Base-by-base conservation (phyloP, 1,284 basidiomycete species). In the Sporisorium sorghi region DNA sequence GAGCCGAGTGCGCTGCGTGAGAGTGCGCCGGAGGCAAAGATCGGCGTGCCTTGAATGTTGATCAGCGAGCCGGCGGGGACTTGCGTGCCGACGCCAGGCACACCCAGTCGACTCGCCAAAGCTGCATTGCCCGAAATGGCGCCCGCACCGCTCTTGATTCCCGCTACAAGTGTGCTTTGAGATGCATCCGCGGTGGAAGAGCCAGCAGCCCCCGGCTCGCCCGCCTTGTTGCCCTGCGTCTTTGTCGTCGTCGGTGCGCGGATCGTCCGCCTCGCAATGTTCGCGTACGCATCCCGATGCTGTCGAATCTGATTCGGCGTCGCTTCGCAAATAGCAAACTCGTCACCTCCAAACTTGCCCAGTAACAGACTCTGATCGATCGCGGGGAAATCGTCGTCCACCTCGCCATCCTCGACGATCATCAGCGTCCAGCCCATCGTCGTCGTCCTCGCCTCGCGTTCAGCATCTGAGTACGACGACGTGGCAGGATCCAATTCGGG, bases 381-480 rank as follows among this genome's bases (percentile, higher is more conserved):
- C 2, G 95, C 94, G 30, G 97, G 96, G 81, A 96, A 99, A 85
- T 99, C 97, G 83, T 98, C 96, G 83, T 99, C 97, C 0, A 98
- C 94, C 85, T 97, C 94, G 17, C 97, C 97, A 84, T 98, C 94
- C 81, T 99, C 96, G 9, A 95, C 93, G 60, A 99, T 94, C 63
- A 94, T 88, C 85, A 99, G 85, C n/a, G 93, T 91, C 95, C 96
- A 99, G 0, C 93, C 94, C 1, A 92, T 87, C 0, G 93, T 92
- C 43, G 89, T 91, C 57, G 93, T 86, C 76, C 86, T 87, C 6
- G 87, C 87, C n/a, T 86, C 86, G 83, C 89, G 87, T 75, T 89
- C 90, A 32, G 89, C 87, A 61, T 92, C 74, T 2, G 61, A 57
- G 12, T 23, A 44, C 17, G 56, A 28, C 5, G 53, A 56, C 7